These are phyloP conservation scores for Haplosporangium sp. DNA, from an alignment of 371 early-diverging fungal genomes.

Conservation along the genomic window DNA sequence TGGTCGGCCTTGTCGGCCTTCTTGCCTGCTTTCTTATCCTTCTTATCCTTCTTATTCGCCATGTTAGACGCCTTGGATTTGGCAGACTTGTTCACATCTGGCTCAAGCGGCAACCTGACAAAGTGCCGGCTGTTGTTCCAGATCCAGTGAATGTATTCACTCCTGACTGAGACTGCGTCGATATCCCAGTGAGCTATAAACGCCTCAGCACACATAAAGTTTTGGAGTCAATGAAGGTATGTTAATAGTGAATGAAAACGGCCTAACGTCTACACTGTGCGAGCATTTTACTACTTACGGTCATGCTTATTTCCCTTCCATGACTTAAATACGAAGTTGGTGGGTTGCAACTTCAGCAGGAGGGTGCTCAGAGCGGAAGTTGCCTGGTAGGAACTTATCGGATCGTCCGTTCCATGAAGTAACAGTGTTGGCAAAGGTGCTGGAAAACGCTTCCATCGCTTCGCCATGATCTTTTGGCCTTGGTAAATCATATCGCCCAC, in stretches of 20 bases:
- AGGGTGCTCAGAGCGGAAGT: constrained; percentile 12
- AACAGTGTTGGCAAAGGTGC: constrained; percentile 22
- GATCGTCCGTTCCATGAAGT: constrained; percentile 44
- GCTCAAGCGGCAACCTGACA: constrained; percentile 17
- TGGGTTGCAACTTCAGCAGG: constrained; percentile 20
- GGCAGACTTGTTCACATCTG: constrained; percentile 22
- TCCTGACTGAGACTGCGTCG: constrained; percentile 21
- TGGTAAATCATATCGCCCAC: constrained; percentile 54
- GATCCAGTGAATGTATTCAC: constrained; percentile 37
- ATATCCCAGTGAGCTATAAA: constrained; percentile 42
- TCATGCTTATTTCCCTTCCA: constrained; percentile 43
- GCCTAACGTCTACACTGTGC: too few species aligned
- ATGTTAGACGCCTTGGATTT: not conserved
- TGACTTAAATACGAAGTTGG: constrained; percentile 27
- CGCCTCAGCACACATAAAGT: not conserved
- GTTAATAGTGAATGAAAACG: not conserved
- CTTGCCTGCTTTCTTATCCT: not conserved
- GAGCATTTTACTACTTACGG: constrained; percentile 15
- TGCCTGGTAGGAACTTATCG: constrained; percentile 30
- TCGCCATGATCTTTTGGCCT: constrained; percentile 34
- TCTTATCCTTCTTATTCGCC: not conserved
- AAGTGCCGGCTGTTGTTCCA: constrained; percentile 19
- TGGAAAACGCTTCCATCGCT: constrained; percentile 46
- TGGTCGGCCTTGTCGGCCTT: constrained; percentile 1
- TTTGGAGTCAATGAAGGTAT: not conserved